Evolutionary conservation across 768 basidiomycete genomes (phyloP), one percentile per base, ranked within the genome.

Genomic region (Russula griseocarnosa): DNA sequence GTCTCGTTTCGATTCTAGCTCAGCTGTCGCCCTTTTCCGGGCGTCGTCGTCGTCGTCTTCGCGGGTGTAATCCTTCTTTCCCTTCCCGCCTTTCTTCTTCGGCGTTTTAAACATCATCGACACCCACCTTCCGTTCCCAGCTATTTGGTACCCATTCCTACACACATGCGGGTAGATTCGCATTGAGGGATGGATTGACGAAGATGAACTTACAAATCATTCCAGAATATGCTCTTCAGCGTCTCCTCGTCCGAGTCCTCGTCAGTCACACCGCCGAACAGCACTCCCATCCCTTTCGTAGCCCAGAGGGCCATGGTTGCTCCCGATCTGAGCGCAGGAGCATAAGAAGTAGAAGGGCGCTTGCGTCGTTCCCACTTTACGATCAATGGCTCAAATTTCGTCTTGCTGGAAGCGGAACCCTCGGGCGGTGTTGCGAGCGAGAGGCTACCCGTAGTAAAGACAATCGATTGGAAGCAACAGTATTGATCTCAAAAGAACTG

Each of bases 221-320:
- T 92, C 79, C 88, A 90, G 72, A 96, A 96, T 2, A 86, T 79
- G 65, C 89, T 92, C 62, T 92, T 88, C 66, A 97, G 72, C 3
- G 82, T 84, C 70, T 97, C 94, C 72, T 96, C 94, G 42, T 82
- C 81, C 22, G 79, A 85, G 68, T 96, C 94, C 65, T 93, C 90
- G 65, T 97, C 94, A 5, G 85, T 88, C 0, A 96, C 94, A 3
- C 87, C 94, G 14, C 94, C 94, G 71, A 95, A 97, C 55, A 94
- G 72, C 2, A 97, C 76, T 1, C 93, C 92, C 60, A 83, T 86
- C 28, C 76, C 78, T 68, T 85, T 88, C 24, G 81, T 74, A 0
- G 73, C 58, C 94, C 94, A 96, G 0, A 87, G 75, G 0, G 89
- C 78, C 94, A 96, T 96, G 4, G 92, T 93, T 67, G 88, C 91